phyloP scores from a whole-genome alignment of 768 basidiomycete genomes.

The Clavulina sp. region DNA sequence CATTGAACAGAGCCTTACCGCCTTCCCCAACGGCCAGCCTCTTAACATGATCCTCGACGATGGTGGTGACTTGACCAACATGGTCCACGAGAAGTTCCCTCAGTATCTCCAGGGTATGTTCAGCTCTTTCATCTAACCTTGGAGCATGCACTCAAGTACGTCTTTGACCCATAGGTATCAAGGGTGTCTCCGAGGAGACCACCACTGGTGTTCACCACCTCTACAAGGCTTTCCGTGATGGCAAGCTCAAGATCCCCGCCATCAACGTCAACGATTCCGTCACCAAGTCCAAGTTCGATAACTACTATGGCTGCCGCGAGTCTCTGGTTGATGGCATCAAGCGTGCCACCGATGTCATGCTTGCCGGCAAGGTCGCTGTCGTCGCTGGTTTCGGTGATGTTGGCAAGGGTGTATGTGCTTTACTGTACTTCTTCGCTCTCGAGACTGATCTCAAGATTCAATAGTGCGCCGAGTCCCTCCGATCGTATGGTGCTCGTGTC shows the following conservation, averaged over 20 bases:
- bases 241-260: constrained; percentile 89
- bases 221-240: constrained; percentile 94
- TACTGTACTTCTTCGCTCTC: background rate
- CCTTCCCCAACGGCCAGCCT: constrained; percentile 68
- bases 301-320: constrained; percentile 98
- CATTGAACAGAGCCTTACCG: constrained; percentile 83
- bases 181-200: constrained; percentile 96
- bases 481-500: constrained; percentile 94
- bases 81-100: constrained; percentile 94
- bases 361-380: constrained; percentile 97
- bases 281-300: constrained; percentile 97
- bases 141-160: background rate
- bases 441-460: background rate
- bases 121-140: background rate
- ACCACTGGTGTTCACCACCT: constrained; percentile 99
- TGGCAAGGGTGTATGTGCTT: constrained; percentile 68
- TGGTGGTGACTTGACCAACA: constrained; percentile 86
- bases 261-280: constrained; percentile 99
- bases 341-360: constrained; percentile 99
- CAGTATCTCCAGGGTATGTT: constrained; percentile 58
- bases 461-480: constrained; percentile 94
- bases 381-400: constrained; percentile 99
- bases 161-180: constrained; percentile 38
- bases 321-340: constrained; percentile 99
- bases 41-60: constrained; percentile 99